Conservation (phyloP, 495 filamentous ascomycete species). For the Bathelium albidoporum region DNA sequence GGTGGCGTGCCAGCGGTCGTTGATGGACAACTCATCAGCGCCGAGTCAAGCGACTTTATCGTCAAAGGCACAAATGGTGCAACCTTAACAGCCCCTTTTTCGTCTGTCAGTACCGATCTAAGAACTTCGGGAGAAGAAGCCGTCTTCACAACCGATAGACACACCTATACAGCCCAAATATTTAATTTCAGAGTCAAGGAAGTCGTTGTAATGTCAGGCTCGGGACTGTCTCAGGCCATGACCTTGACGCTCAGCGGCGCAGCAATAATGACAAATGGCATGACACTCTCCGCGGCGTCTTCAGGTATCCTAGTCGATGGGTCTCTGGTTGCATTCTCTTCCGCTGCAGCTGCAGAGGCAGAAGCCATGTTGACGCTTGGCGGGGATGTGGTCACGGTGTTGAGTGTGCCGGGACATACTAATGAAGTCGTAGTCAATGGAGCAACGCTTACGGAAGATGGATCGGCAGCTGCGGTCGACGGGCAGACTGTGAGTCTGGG, state of each 20-base stretch:
- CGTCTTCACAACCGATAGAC: not conserved
- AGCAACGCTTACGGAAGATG: not conserved
- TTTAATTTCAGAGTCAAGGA: not conserved
- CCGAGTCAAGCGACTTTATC: not conserved
- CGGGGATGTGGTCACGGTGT: not conserved
- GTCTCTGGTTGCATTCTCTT: not conserved
- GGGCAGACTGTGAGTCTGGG: not conserved
- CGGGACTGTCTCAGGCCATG: not conserved
- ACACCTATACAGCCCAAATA: not conserved
- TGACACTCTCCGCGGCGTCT: not conserved
- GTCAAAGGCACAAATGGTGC: not conserved
- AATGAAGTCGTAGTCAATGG: not conserved
- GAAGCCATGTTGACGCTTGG: not conserved
- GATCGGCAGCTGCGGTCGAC: not conserved
- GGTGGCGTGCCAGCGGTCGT: not conserved
- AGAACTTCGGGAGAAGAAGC: not conserved
- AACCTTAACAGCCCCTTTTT: not conserved
- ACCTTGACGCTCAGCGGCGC: not conserved
- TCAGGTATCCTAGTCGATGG: not conserved
- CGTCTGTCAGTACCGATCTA: not conserved
- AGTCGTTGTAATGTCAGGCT: not conserved
- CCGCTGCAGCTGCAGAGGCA: not conserved
- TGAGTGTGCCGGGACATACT: not conserved
- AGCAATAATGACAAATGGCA: not conserved
- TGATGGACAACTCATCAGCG: not conserved